Evolutionary conservation across 352 stramenopile species (phyloP).

Genomic region (Globisporangium echinulatum): DNA sequence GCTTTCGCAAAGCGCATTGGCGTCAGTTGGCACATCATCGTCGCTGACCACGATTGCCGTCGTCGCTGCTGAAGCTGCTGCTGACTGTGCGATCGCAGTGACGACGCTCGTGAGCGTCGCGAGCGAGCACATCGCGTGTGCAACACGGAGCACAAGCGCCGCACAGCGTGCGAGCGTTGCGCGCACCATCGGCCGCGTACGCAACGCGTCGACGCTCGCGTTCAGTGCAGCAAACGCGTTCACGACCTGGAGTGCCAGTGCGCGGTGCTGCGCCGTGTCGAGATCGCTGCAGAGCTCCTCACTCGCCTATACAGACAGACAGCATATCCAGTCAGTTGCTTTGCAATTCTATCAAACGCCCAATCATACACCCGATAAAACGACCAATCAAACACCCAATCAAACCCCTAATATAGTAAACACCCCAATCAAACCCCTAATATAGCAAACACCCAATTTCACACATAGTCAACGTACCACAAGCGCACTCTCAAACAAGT

Average conservation of each 20-base stretch:
- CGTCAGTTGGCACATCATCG: neutral
- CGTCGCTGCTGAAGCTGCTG: neutral
- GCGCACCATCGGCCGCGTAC: slow-evolving; percentile 4
- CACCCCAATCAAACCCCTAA: too few relatives aligned
- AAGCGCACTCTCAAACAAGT: slow-evolving; percentile 30
- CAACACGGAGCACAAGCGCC: slow-evolving; percentile 23
- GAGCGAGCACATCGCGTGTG: slow-evolving; percentile 30
- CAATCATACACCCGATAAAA: too few relatives aligned
- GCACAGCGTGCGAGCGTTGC: slow-evolving; percentile 21
- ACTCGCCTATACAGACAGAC: slow-evolving; percentile 13
- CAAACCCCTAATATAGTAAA: too few relatives aligned
- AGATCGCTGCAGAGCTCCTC: slow-evolving; percentile 19
- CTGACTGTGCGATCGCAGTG: neutral
- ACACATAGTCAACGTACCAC: slow-evolving; percentile 8
- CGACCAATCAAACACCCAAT: too few relatives aligned
- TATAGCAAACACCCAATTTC: too few relatives aligned
- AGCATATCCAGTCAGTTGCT: neutral
- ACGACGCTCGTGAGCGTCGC: slow-evolving; percentile 29
- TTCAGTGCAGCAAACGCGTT: slow-evolving; percentile 38
- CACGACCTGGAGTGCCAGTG: slow-evolving; percentile 25
- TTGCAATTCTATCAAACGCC: too few relatives aligned
- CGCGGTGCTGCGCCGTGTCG: slow-evolving; percentile 28
- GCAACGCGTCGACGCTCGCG: slow-evolving; percentile 8
- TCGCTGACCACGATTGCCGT: neutral
- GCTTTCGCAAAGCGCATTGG: neutral